phyloP scores from a whole-genome alignment of 495 filamentous ascomycete species.

The Chaetomium tenue region DNA sequence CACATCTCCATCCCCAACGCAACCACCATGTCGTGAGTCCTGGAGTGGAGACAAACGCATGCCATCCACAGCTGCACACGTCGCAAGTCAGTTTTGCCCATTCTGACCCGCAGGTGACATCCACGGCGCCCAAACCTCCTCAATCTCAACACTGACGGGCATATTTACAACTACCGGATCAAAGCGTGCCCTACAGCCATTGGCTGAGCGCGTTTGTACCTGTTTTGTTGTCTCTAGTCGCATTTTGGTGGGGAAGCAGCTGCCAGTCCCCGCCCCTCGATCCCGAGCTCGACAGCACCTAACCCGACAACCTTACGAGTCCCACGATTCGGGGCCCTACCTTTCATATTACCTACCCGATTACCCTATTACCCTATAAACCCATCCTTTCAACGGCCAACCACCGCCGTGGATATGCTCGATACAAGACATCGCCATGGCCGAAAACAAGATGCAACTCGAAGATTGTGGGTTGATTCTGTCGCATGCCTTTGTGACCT shows the following conservation, averaged over 20 bases:
- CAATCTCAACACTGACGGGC: background rate
- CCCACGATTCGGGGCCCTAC: background rate
- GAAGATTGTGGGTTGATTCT: constrained; percentile 70
- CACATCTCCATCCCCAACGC: constrained; percentile 19
- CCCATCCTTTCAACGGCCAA: background rate
- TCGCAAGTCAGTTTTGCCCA: constrained; percentile 10
- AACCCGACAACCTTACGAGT: constrained; percentile 10
- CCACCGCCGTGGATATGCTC: constrained; percentile 35
- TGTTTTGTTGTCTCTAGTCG: constrained; percentile 3
- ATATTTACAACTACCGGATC: background rate
- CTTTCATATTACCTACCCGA: background rate
- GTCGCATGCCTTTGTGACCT: background rate
- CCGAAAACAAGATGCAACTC: constrained; percentile 76
- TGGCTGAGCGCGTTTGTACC: constrained; percentile 3
- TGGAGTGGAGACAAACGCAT: constrained; percentile 31
- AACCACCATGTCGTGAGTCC: constrained; percentile 6
- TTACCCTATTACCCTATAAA: background rate
- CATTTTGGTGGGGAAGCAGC: constrained; percentile 15
- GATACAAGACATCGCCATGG: constrained; percentile 56
- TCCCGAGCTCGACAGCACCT: background rate
- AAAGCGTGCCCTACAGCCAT: constrained; percentile 7
- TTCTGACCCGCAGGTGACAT: constrained; percentile 13
- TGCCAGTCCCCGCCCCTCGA: constrained; percentile 10
- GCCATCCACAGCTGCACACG: constrained; percentile 33
- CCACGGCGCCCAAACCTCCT: background rate